phyloP scores from a whole-genome alignment of 441 rosid genomes.

The Pelargonium cotyledonis region DNA sequence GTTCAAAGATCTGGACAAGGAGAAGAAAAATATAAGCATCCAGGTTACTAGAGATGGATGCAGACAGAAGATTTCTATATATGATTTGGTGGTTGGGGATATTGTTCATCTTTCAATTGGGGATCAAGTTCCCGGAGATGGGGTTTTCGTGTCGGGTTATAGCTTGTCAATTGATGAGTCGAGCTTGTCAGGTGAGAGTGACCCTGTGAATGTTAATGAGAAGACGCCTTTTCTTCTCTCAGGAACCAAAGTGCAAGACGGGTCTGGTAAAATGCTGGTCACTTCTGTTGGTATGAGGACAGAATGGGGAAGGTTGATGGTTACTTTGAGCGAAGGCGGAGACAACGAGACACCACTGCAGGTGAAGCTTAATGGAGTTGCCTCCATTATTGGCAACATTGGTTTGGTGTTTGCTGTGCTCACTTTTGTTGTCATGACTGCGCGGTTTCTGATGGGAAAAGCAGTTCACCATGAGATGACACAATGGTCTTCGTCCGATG shows the following conservation, averaged over 20 bases:
- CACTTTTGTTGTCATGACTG: slow-evolving; percentile 36
- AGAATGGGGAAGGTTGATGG: slow-evolving; percentile 52
- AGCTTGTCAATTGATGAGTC: slow-evolving; percentile 43
- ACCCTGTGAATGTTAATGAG: slow-evolving; percentile 29
- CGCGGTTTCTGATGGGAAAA: slow-evolving; percentile 34
- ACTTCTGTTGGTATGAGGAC: slow-evolving; percentile 48
- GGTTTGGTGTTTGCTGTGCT: slow-evolving; percentile 40
- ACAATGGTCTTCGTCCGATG: slow-evolving; percentile 35
- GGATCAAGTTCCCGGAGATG: slow-evolving; percentile 46
- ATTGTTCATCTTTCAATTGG: slow-evolving; percentile 42
- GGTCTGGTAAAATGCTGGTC: slow-evolving; percentile 41
- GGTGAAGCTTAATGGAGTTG: slow-evolving; percentile 53
- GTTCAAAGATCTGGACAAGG: slow-evolving; percentile 45
- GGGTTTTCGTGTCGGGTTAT: slow-evolving; percentile 35
- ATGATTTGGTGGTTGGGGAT: slow-evolving; percentile 44
- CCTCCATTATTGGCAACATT: slow-evolving; percentile 47
- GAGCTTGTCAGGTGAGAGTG: slow-evolving; percentile 50
- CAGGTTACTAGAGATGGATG: slow-evolving; percentile 43
- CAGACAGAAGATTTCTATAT: slow-evolving; percentile 40
- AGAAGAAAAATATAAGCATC: slow-evolving; percentile 39
- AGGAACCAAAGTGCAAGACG: slow-evolving; percentile 50
- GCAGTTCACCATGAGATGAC: slow-evolving; percentile 30
- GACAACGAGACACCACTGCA: slow-evolving; percentile 48
- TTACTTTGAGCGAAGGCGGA: slow-evolving; percentile 42
- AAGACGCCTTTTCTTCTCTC: slow-evolving; percentile 38